Base-by-base conservation (phyloP, 2,329 filamentous ascomycete genomes). In the Diaporthe velutina region DNA sequence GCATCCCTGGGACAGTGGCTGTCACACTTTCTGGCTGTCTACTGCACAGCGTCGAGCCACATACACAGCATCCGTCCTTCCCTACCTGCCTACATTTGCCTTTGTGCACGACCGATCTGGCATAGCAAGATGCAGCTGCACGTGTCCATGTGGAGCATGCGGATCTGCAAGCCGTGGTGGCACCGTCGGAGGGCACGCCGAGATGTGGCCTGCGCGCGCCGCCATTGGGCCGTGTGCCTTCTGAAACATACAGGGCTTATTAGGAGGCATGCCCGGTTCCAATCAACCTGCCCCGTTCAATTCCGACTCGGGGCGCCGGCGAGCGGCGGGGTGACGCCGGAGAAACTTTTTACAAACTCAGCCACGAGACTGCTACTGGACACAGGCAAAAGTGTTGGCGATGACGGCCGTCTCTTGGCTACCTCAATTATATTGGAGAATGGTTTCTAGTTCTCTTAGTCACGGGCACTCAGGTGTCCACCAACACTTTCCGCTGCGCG, bases 161-260 rank as follows among this genome's bases (percentile, higher is more conserved):
- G 33, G 70, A 72, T 30, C 70, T 71, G 55, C 55, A 71, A 15
- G 42, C 25, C 55, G 28, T 57, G 52, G 42, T 71, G 58, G 42
- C 70, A 71, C 70, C n/a, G 70, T 71, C 57, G 55, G 70, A 71
- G 70, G 55, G 42, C 45, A 54, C n/a, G 57, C 57, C 70, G 70
- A 72, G 35, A 54, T 54, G 42, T 40, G 55, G 42, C 45, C 57
- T 72, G 70, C 45, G 70, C 70, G n/a, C n/a, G 57, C 70, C 57
- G 70, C 45, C 35, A 64, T 72, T 72, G 57, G 70, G n/a, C 45
- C 33, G 42, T 64, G 70, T 72, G 70, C 12, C 45, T 64, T 72
- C 70, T 72, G 70, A 72, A 72, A 72, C 70, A 72, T 22, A 35
- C 57, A 61, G 35, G 57, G 45, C 57, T 72, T 12, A 42, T 13